Conservation (phyloP, 768 basidiomycete genomes). For the Podaxis sp. region DNA sequence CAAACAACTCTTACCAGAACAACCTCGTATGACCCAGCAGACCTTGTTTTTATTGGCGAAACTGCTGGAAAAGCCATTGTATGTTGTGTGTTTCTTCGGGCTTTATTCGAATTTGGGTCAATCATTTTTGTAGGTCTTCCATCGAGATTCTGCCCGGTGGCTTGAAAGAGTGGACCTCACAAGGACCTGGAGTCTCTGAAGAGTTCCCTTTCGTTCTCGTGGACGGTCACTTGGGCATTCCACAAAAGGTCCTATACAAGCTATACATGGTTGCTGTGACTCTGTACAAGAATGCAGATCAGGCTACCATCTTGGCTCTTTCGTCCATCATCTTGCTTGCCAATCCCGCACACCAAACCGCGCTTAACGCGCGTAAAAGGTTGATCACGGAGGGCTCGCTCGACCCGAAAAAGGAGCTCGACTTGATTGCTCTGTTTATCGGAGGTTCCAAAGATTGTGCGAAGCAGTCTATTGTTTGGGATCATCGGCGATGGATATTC, state of each 20-base stretch:
- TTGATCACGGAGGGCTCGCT: slow-evolving; percentile 40
- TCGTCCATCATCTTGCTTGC: slow-evolving; percentile 48
- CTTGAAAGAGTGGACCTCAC: slow-evolving; percentile 40
- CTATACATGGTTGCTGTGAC: slow-evolving; percentile 46
- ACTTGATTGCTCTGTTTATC: slow-evolving; percentile 42
- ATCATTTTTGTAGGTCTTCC: slow-evolving; percentile 34
- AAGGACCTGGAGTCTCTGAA: background rate
- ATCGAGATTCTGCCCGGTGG: slow-evolving; percentile 66
- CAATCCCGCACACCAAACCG: slow-evolving; percentile 71
- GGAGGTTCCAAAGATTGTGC: slow-evolving; percentile 51
- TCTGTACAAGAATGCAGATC: slow-evolving; percentile 15
- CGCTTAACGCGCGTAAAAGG: slow-evolving; percentile 57
- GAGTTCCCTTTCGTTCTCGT: slow-evolving; percentile 51
- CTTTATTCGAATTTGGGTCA: background rate
- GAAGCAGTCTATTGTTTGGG: slow-evolving; percentile 70
- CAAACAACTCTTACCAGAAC: slow-evolving; percentile 1
- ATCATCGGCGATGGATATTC: slow-evolving; percentile 69
- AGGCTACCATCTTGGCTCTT: background rate
- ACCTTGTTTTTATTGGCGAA: background rate
- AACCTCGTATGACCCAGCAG: background rate
- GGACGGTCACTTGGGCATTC: slow-evolving; percentile 64
- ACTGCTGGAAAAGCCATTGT: slow-evolving; percentile 1
- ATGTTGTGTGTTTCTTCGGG: background rate
- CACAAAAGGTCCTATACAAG: slow-evolving; percentile 51
- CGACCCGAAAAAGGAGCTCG: slow-evolving; percentile 45